Conservation (phyloP, 2,329 filamentous ascomycete genomes). For the Periconia sp. region DNA sequence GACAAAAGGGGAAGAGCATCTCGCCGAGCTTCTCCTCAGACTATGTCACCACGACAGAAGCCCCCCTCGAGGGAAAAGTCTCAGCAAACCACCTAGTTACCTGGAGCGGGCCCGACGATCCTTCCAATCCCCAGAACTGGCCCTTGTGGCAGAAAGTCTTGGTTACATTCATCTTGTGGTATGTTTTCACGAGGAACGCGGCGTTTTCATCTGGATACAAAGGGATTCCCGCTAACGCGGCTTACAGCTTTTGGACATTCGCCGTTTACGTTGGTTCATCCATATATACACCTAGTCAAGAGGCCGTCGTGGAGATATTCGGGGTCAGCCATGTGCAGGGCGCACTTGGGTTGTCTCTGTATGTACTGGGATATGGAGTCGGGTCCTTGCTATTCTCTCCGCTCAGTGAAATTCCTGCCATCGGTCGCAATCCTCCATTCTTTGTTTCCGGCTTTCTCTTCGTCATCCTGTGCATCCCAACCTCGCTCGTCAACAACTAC, state of each 20-base stretch:
- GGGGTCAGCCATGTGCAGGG: slow-evolving; percentile 54
- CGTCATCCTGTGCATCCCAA: slow-evolving; percentile 66
- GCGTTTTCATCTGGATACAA: background rate
- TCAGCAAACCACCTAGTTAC: background rate
- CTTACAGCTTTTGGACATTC: slow-evolving; percentile 52
- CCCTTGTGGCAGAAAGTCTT: slow-evolving; percentile 30
- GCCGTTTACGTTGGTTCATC: slow-evolving; percentile 57
- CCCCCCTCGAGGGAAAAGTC: background rate
- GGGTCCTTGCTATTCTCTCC: slow-evolving; percentile 68
- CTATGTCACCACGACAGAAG: background rate
- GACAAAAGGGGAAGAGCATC: slow-evolving; percentile 1
- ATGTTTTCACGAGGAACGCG: background rate
- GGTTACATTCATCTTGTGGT: slow-evolving; percentile 28
- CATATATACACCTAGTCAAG: slow-evolving; percentile 50
- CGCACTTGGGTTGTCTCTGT: slow-evolving; percentile 61
- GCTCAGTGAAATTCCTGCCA: slow-evolving; percentile 63
- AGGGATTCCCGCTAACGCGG: background rate
- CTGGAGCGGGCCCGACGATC: slow-evolving; percentile 42
- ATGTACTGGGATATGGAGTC: slow-evolving; percentile 62
- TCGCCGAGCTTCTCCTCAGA: slow-evolving; percentile 1
- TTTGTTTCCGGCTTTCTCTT: slow-evolving; percentile 69
- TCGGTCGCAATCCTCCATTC: slow-evolving; percentile 69
- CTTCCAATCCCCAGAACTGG: slow-evolving; percentile 43
- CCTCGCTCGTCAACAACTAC: slow-evolving; percentile 63
- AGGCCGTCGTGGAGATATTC: slow-evolving; percentile 55